These are phyloP conservation scores for Pseudozyma sp. DNA, from an alignment of 1,284 basidiomycete genomes.

Conservation along the genomic window DNA sequence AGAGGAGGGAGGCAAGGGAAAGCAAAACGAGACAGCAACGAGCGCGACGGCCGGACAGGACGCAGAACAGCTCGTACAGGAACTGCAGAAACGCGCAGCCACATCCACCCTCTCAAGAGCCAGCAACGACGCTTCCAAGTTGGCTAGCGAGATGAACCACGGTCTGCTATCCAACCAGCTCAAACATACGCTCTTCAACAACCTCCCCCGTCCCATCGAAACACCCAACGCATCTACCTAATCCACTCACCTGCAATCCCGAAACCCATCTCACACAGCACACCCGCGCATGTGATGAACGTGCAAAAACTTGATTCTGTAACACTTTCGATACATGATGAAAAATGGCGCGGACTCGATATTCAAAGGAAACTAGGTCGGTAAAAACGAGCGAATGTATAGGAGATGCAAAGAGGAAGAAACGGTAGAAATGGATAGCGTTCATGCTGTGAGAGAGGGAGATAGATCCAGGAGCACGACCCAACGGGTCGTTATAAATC, in stretches of 20 bases:
- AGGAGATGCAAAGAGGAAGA: too few species aligned
- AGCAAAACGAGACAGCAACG: background rate
- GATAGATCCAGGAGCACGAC: background rate
- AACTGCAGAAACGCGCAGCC: background rate
- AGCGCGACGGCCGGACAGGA: background rate
- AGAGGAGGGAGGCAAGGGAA: background rate
- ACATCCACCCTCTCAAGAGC: slow-evolving; percentile 9
- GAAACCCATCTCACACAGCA: too few species aligned
- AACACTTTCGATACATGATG: too few species aligned
- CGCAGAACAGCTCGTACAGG: slow-evolving; percentile 1
- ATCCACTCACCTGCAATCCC: too few species aligned
- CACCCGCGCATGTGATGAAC: too few species aligned
- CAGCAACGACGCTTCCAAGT: slow-evolving; percentile 76
- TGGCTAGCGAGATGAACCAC: slow-evolving; percentile 88
- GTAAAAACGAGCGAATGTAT: too few species aligned
- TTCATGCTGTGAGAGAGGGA: background rate
- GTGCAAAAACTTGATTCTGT: too few species aligned
- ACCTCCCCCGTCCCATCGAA: background rate
- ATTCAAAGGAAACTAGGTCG: too few species aligned
- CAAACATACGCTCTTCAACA: slow-evolving; percentile 74
- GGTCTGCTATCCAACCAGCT: slow-evolving; percentile 88
- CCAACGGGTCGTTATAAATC: background rate
- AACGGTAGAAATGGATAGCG: too few species aligned
- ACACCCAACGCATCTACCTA: too few species aligned
- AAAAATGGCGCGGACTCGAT: too few species aligned